Evolutionary conservation across 768 basidiomycete genomes (phyloP).

Genomic region (Rhodosporidiobolus sp.): DNA sequence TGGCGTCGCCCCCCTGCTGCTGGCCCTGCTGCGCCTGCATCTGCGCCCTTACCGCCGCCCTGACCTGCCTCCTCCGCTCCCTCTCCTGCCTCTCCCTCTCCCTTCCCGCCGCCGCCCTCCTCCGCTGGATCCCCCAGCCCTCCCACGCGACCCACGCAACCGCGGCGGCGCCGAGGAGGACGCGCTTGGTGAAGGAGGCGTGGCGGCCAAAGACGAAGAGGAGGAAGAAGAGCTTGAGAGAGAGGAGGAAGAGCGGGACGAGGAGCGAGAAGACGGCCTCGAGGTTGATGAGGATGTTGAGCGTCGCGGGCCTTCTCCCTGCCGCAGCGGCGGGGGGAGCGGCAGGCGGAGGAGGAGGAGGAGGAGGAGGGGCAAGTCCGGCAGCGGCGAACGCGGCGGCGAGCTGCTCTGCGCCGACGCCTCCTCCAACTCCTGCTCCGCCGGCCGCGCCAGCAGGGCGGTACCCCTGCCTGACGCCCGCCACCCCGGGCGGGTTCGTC

Average conservation of each 20-base stretch:
- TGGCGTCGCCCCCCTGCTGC: background rate
- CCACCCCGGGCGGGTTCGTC: background rate
- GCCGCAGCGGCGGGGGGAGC: background rate
- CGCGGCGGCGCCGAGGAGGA: slow-evolving; percentile 32
- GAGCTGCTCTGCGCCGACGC: background rate
- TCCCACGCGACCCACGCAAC: slow-evolving; percentile 38
- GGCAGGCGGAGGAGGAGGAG: background rate
- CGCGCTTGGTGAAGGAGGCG: slow-evolving; percentile 30
- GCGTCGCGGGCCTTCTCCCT: slow-evolving; percentile 8
- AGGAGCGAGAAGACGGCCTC: slow-evolving; percentile 38
- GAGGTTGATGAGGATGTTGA: slow-evolving; percentile 43
- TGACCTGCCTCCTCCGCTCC: slow-evolving; percentile 5
- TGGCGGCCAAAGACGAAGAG: slow-evolving; percentile 43
- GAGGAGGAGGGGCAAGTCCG: background rate
- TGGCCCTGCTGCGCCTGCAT: background rate
- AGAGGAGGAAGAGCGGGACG: slow-evolving; percentile 40
- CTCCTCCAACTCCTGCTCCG: background rate
- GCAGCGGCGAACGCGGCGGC: background rate
- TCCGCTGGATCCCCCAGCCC: slow-evolving; percentile 21
- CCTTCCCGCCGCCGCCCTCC: slow-evolving; percentile 5
- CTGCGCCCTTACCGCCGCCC: slow-evolving; percentile 1
- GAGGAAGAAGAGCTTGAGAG: slow-evolving; percentile 42
- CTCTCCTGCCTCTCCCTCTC: slow-evolving; percentile 15
- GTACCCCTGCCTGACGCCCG: background rate
- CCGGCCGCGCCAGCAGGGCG: background rate